phyloP scores from a whole-genome alignment of 2,329 filamentous ascomycete species.

The Aspergillus vadensis region DNA sequence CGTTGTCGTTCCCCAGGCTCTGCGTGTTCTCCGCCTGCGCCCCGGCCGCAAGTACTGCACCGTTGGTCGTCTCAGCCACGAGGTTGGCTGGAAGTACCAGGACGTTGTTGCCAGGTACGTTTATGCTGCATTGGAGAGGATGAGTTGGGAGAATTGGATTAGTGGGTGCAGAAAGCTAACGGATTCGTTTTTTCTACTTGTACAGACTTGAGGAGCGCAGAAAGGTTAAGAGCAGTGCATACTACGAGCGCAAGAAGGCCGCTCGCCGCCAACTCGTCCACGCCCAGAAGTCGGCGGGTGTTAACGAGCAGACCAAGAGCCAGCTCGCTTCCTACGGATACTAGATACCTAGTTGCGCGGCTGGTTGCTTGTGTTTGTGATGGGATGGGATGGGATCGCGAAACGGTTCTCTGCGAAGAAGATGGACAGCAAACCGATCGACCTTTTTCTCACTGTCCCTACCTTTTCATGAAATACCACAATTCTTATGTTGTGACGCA shows the following conservation, averaged over 20 bases:
- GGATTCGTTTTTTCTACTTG: not conserved
- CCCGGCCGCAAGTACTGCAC: constrained; percentile 99
- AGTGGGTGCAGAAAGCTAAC: constrained; percentile 24
- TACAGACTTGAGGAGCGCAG: constrained; percentile 95
- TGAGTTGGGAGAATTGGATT: not conserved
- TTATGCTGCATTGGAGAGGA: constrained; percentile 9
- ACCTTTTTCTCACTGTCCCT: constrained; percentile 39
- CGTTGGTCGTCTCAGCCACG: constrained; percentile 94
- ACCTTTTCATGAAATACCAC: constrained; percentile 40
- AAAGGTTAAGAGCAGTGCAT: constrained; percentile 98
- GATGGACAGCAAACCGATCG: constrained; percentile 45
- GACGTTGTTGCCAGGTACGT: constrained; percentile 96
- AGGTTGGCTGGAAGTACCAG: constrained; percentile 99
- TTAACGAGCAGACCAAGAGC: constrained; percentile 83
- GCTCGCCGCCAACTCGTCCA: constrained; percentile 86
- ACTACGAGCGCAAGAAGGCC: constrained; percentile 99
- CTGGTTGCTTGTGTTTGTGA: constrained; percentile 45
- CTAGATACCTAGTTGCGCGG: constrained; percentile 59
- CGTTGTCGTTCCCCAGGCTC: constrained; percentile 97
- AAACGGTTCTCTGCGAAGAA: constrained; percentile 41
- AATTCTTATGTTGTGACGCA: constrained; percentile 38
- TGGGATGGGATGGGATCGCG: constrained; percentile 44
- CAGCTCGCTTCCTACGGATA: constrained; percentile 89
- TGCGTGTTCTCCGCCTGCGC: constrained; percentile 94
- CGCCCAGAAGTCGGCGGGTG: constrained; percentile 87